A percentile compares a stretch with the other conserved stretches of the same genome.
phyloP scores from a whole-genome alignment of 106 monocot species.

The Amphibolis antarctica region DNA sequence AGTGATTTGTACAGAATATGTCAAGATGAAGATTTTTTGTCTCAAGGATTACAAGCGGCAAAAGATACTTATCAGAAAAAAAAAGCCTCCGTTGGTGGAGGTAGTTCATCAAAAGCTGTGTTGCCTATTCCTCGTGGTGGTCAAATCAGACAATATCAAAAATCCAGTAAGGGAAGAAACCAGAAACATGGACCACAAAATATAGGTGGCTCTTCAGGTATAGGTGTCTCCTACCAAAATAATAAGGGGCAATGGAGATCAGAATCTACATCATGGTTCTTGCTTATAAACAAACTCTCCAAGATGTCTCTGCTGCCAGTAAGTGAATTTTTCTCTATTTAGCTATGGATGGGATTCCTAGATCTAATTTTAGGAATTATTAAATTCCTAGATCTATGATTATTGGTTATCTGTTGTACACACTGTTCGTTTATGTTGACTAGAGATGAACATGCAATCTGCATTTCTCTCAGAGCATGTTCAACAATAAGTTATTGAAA shows the following conservation, averaged over 20 bases:
- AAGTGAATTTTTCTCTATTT: conserved; percentile 11
- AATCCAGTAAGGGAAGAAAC: conserved; percentile 31
- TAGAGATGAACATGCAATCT: too few species aligned
- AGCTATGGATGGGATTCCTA: too few species aligned
- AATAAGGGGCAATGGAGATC: conserved; percentile 48
- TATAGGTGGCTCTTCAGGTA: conserved; percentile 14
- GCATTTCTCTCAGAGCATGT: too few species aligned
- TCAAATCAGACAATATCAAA: conserved; percentile 39
- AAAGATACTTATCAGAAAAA: conserved; percentile 73
- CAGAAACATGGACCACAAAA: conserved; percentile 49
- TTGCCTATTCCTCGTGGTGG: conserved; percentile 21
- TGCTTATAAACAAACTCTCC: conserved; percentile 62
- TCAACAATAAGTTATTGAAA: too few species aligned
- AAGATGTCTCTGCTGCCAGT: conserved; percentile 82
- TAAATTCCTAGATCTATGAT: too few species aligned
- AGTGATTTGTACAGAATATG: conserved; percentile 80
- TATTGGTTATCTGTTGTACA: too few species aligned
- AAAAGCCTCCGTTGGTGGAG: conserved; percentile 24
- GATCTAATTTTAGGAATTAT: too few species aligned
- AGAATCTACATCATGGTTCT: conserved; percentile 63
- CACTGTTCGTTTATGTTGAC: too few species aligned
- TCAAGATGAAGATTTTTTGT: conserved; percentile 61
- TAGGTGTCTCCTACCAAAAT: conserved; percentile 31
- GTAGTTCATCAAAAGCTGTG: conserved; percentile 18
- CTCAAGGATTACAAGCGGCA: conserved; percentile 54